These are phyloP conservation scores for Erodium chrysanthum DNA, from an alignment of 441 rosid species.

Conservation along the genomic window DNA sequence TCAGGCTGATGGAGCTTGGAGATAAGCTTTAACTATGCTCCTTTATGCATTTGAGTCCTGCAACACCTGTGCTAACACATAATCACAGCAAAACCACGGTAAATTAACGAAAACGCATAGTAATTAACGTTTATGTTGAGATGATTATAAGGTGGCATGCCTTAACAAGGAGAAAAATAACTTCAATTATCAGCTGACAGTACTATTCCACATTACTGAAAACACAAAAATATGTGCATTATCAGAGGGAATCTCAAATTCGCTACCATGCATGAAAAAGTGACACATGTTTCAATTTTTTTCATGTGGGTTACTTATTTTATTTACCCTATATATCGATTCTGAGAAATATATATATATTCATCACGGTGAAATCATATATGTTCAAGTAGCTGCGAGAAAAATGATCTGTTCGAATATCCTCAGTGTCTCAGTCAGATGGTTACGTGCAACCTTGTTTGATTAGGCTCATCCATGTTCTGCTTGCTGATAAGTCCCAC, in stretches of 20 bases:
- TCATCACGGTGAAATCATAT: neutral
- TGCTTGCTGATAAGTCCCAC: neutral
- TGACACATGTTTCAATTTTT: neutral
- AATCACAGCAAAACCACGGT: neutral
- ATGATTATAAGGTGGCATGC: neutral
- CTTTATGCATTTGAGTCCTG: neutral
- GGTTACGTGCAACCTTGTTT: neutral
- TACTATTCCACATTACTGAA: neutral
- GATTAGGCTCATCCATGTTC: neutral
- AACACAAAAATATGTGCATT: neutral
- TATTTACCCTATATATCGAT: neutral
- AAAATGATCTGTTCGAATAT: neutral
- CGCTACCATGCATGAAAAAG: neutral
- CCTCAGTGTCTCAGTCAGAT: neutral
- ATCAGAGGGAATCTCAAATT: neutral
- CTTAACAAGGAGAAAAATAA: neutral
- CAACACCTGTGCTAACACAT: neutral
- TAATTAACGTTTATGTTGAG: too few species aligned
- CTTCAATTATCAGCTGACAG: neutral
- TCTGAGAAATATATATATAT: neutral
- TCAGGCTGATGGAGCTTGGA: neutral
- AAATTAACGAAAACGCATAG: too few species aligned
- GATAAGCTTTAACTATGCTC: neutral
- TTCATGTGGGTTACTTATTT: neutral
- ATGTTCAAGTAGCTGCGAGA: neutral